Percentiles rank a stretch among this genome's conserved stretches.
These are phyloP conservation scores for Gossypium armourianum DNA, from an alignment of 441 rosid species.

Conservation along the genomic window DNA sequence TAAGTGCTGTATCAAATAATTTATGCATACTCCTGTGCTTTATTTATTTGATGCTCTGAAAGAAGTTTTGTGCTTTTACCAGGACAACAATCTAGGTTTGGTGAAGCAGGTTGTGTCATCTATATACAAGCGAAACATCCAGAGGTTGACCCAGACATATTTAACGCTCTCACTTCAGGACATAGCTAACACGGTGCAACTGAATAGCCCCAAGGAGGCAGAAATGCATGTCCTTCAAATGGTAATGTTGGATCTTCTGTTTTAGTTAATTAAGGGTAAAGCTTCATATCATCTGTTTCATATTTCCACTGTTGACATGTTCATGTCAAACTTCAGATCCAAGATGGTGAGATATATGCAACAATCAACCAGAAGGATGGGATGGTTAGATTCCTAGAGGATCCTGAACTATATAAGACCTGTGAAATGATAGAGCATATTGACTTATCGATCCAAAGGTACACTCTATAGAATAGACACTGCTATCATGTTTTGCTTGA, in stretches of 20 bases:
- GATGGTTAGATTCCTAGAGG: slow-evolving; percentile 93
- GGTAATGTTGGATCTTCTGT: slow-evolving; percentile 34
- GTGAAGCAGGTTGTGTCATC: slow-evolving; percentile 89
- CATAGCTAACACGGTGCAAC: slow-evolving; percentile 74
- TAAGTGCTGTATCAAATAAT: slow-evolving; percentile 27
- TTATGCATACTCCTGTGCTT: slow-evolving; percentile 10
- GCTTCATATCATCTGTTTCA: not conserved
- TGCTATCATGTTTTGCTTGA: not conserved
- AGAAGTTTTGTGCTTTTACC: slow-evolving; percentile 24
- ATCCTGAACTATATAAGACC: slow-evolving; percentile 89
- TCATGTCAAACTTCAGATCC: slow-evolving; percentile 45
- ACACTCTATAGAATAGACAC: slow-evolving; percentile 10
- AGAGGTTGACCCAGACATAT: slow-evolving; percentile 85
- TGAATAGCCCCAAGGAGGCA: slow-evolving; percentile 72
- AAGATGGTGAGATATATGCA: slow-evolving; percentile 92
- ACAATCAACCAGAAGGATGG: slow-evolving; percentile 94
- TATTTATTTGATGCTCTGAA: slow-evolving; percentile 13
- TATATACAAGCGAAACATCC: slow-evolving; percentile 86
- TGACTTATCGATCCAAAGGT: slow-evolving; percentile 87
- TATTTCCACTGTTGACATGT: not conserved
- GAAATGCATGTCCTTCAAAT: slow-evolving; percentile 98
- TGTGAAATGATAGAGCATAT: slow-evolving; percentile 73
- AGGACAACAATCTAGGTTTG: slow-evolving; percentile 90
- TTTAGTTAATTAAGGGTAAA: not conserved
- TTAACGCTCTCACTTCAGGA: slow-evolving; percentile 93